These are phyloP conservation scores for Gleditsia sinensis DNA, from an alignment of 306 rosid species.

Conservation along the genomic window DNA sequence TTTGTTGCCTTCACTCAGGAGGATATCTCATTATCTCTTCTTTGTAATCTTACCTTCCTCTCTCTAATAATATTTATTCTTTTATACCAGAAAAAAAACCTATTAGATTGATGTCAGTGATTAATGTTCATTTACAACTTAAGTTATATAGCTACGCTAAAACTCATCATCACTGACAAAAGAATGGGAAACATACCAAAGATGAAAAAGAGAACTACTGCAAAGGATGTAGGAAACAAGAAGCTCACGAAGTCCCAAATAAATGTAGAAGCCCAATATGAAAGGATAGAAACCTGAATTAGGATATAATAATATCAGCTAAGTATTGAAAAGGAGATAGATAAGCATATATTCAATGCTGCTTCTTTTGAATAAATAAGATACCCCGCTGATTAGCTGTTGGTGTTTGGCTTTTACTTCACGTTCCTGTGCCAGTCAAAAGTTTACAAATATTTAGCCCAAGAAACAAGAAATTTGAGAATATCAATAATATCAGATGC, in stretches of 20 bases:
- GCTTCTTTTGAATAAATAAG: slow-evolving; percentile 26
- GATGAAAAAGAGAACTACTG: slow-evolving; percentile 73
- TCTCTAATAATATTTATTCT: neutral
- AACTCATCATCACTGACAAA: slow-evolving; percentile 1
- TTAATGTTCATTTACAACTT: neutral
- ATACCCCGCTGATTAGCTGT: slow-evolving; percentile 95
- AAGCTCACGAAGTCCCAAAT: slow-evolving; percentile 94
- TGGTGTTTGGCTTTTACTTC: slow-evolving; percentile 98
- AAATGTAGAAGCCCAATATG: slow-evolving; percentile 89
- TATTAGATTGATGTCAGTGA: neutral
- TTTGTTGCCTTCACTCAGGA: neutral
- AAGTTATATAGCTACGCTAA: slow-evolving; percentile 7
- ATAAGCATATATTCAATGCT: slow-evolving; percentile 4
- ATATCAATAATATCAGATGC: slow-evolving; percentile 16
- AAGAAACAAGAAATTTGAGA: slow-evolving; percentile 25
- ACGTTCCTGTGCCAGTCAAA: slow-evolving; percentile 78
- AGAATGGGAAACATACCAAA: slow-evolving; percentile 64
- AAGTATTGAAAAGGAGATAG: slow-evolving; percentile 3
- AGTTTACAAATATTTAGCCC: slow-evolving; percentile 27
- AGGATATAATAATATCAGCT: slow-evolving; percentile 35
- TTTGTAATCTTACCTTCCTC: neutral
- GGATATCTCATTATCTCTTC: neutral
- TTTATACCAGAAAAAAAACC: neutral
- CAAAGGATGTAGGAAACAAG: slow-evolving; percentile 80
- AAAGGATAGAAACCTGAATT: slow-evolving; percentile 77